phyloP scores from a whole-genome alignment of 495 filamentous ascomycete species.

The Penicillium canariense region DNA sequence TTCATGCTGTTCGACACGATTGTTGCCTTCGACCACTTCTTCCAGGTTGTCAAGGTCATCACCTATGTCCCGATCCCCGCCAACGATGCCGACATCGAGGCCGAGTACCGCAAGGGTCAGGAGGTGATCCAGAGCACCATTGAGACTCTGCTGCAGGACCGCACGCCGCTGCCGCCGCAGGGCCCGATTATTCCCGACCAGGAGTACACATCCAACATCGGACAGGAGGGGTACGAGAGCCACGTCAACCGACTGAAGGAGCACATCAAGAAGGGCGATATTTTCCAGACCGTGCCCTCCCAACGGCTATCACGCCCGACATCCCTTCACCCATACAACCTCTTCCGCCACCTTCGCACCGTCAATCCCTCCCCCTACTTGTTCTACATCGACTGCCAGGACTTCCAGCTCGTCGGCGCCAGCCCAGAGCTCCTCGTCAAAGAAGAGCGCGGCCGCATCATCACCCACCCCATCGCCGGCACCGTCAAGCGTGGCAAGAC shows the following conservation, averaged over 20 bases:
- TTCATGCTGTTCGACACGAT: conserved; percentile 99
- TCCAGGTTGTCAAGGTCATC: conserved; percentile 85
- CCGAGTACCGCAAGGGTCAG: conserved; percentile 64
- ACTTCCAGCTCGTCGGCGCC: conserved; percentile 93
- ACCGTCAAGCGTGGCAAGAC: conserved; percentile 86
- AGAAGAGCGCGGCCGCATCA: conserved; percentile 79
- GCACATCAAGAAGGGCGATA: conserved; percentile 87
- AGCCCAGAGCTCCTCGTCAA: conserved; percentile 93
- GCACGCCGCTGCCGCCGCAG: conserved; percentile 75
- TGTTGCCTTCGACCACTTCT: conserved; percentile 93
- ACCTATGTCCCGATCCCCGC: conserved; percentile 68
- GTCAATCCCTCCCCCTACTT: conserved; percentile 96
- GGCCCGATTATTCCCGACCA: conserved; percentile 67
- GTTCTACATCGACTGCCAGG: conserved; percentile 87
- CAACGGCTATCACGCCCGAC: conserved; percentile 90
- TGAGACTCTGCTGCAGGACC: conserved; percentile 63
- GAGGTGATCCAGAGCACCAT: conserved; percentile 63
- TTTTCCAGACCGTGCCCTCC: conserved; percentile 95
- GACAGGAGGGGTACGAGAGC: conserved; percentile 77
- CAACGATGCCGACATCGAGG: conserved; percentile 49
- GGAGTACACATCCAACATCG: conserved; percentile 91
- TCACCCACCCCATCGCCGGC: conserved; percentile 96
- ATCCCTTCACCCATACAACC: conserved; percentile 91
- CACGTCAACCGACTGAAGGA: conserved; percentile 80
- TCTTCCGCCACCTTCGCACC: conserved; percentile 92